These are phyloP conservation scores for Erythrophleum fordii DNA, from an alignment of 306 rosid genomes.

Conservation along the genomic window DNA sequence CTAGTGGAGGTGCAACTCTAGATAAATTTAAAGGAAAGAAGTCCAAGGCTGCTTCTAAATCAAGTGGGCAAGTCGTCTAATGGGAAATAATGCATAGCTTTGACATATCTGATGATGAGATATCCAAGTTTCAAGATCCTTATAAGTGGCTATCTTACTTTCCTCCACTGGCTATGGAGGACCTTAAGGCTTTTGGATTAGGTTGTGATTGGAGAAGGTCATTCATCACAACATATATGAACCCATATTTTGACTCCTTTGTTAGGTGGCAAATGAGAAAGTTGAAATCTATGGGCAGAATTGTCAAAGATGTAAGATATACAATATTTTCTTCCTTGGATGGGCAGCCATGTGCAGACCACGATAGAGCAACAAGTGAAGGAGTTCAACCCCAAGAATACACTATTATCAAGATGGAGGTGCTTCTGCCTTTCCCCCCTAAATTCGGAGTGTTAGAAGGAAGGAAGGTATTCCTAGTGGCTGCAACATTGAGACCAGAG, in stretches of 20 bases:
- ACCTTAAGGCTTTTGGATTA: constrained; percentile 83
- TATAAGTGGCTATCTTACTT: constrained; percentile 78
- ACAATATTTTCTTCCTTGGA: constrained; percentile 77
- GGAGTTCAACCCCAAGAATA: constrained; percentile 97
- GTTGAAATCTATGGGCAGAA: constrained; percentile 74
- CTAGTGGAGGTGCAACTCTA: constrained; percentile 47
- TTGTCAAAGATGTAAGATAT: constrained; percentile 90
- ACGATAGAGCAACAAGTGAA: constrained; percentile 89
- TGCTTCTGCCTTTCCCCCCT: constrained; percentile 66
- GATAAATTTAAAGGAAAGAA: constrained; percentile 85
- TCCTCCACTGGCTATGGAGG: constrained; percentile 84
- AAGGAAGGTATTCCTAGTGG: constrained; percentile 73
- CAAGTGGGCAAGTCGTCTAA: constrained; percentile 68
- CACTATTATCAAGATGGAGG: constrained; percentile 85
- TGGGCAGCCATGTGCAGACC: constrained; percentile 97
- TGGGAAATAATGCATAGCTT: constrained; percentile 94
- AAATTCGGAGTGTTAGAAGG: constrained; percentile 73
- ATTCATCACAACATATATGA: constrained; percentile 72
- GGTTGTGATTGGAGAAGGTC: constrained; percentile 95
- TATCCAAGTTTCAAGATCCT: constrained; percentile 70
- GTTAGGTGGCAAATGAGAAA: constrained; percentile 94
- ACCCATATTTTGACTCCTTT: constrained; percentile 75
- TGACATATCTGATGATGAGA: constrained; percentile 73
- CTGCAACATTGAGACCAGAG: constrained; percentile 92
- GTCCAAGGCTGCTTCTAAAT: constrained; percentile 53